A percentile compares a stretch with the other conserved stretches of the same genome.
Evolutionary conservation across 192 early-diverging fungal species (phyloP).

Genomic region (Hyaloraphidium curvatum): DNA sequence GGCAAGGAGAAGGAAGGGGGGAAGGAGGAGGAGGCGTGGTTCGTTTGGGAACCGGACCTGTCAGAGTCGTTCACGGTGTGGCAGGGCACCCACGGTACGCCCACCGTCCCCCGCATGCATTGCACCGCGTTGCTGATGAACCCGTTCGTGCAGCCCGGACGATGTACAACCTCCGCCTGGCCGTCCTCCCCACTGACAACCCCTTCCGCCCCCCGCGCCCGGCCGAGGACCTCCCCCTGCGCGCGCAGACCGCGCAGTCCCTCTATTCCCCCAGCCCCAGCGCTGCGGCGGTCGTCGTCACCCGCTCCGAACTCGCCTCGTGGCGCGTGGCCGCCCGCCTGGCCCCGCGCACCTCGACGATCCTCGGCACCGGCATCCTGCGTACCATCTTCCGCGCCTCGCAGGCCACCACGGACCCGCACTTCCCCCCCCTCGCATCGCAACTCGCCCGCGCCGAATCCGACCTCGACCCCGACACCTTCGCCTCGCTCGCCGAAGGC

Average conservation of each 20-base stretch:
- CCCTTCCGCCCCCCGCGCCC: slow-evolving; percentile 17
- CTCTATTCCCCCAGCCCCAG: slow-evolving; percentile 39
- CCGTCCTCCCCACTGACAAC: slow-evolving; percentile 26
- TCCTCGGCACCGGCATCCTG: too few species aligned
- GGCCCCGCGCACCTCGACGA: background rate
- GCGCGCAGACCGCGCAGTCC: slow-evolving; percentile 42
- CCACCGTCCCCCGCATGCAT: background rate
- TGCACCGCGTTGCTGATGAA: background rate
- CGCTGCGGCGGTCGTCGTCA: background rate
- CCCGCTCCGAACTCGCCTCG: background rate
- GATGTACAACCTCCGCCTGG: slow-evolving; percentile 45
- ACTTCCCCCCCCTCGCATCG: too few species aligned
- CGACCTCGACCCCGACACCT: too few species aligned
- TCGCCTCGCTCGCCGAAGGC: slow-evolving; percentile 17
- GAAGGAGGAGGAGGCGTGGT: too few species aligned
- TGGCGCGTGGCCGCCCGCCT: background rate
- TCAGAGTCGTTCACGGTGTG: slow-evolving; percentile 54
- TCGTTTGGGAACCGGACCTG: slow-evolving; percentile 17
- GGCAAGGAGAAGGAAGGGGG: too few species aligned
- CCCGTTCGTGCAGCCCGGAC: slow-evolving; percentile 27
- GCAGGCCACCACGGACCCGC: too few species aligned
- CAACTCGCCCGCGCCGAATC: too few species aligned
- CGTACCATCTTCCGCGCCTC: too few species aligned
- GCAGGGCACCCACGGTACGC: slow-evolving; percentile 35
- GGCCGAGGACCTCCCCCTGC: slow-evolving; percentile 33